A percentile compares a stretch with the other conserved stretches of the same genome.
These are phyloP conservation scores for Solanum virginianum DNA, from an alignment of 257 asterid genomes.

Conservation along the genomic window DNA sequence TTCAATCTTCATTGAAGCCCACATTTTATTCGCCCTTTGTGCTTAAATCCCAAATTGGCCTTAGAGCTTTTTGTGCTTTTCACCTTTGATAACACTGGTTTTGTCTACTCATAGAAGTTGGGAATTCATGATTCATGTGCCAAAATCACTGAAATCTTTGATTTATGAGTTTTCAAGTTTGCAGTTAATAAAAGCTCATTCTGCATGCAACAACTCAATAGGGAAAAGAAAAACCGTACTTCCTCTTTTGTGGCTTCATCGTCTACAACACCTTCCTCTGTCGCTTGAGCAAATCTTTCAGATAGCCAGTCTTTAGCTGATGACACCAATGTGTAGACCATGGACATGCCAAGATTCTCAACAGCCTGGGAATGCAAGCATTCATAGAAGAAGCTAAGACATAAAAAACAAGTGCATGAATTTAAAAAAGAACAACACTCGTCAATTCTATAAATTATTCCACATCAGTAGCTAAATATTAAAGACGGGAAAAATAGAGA, in stretches of 20 bases:
- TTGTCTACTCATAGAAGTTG: neutral
- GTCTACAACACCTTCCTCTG: constrained; percentile 32
- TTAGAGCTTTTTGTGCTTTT: neutral
- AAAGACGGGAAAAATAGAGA: neutral
- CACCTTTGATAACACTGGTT: neutral
- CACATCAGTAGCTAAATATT: neutral
- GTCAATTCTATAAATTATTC: neutral
- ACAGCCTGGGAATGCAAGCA: constrained; percentile 44
- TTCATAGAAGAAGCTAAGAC: neutral
- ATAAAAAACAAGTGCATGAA: neutral
- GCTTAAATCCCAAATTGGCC: neutral
- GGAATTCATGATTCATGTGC: neutral
- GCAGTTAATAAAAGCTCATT: neutral
- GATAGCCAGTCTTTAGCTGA: constrained; percentile 96
- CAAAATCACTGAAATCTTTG: neutral
- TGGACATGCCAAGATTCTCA: constrained; percentile 94
- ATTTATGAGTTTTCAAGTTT: neutral
- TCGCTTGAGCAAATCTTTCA: constrained; percentile 72
- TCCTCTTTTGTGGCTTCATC: constrained; percentile 71
- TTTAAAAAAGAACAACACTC: neutral
- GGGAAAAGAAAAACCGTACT: constrained; percentile 19
- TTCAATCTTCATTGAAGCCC: too few relatives aligned
- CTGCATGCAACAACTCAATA: neutral
- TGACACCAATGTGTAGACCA: constrained; percentile 85
- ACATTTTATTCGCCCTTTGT: neutral